Conservation (phyloP, 306 rosid genomes). For the Cucurbita maxima region DNA sequence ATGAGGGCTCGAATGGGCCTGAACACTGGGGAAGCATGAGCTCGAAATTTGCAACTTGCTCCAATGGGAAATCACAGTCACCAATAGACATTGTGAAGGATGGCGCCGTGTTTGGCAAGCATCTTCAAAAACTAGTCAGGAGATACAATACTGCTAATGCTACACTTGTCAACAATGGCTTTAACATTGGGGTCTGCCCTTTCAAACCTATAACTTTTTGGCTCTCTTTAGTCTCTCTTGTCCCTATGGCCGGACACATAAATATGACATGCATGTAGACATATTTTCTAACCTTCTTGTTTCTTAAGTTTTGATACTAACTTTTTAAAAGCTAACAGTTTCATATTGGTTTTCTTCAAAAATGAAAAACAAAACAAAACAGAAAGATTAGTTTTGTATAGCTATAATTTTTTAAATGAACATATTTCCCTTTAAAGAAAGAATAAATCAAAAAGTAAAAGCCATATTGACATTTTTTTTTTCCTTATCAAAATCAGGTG, state of each 20-base stretch:
- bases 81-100: slow-evolving; percentile 37
- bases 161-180: slow-evolving; percentile 44
- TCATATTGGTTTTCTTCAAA: background rate
- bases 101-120: slow-evolving; percentile 2
- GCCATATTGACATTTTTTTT: background rate
- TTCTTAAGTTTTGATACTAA: background rate
- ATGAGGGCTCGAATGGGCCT: slow-evolving; percentile 46
- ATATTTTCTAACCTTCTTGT: background rate
- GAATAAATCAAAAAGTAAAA: background rate
- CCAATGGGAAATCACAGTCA: slow-evolving; percentile 51
- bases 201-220: background rate
- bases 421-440: too few relatives aligned
- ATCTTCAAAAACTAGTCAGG: slow-evolving; percentile 24
- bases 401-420: too few relatives aligned
- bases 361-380: background rate
- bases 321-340: background rate
- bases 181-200: slow-evolving; percentile 58
- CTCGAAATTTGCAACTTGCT: slow-evolving; percentile 33
- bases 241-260: background rate
- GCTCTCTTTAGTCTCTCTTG: background rate
- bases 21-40: slow-evolving; percentile 51
- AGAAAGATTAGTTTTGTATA: too few relatives aligned
- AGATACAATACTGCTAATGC: slow-evolving; percentile 35
- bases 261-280: background rate
- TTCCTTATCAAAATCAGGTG: slow-evolving; percentile 20